Evolutionary conservation across 148 eudicot species (phyloP), one percentile per base, ranked within the genome.

Genomic region (Rhododendron vialii): DNA sequence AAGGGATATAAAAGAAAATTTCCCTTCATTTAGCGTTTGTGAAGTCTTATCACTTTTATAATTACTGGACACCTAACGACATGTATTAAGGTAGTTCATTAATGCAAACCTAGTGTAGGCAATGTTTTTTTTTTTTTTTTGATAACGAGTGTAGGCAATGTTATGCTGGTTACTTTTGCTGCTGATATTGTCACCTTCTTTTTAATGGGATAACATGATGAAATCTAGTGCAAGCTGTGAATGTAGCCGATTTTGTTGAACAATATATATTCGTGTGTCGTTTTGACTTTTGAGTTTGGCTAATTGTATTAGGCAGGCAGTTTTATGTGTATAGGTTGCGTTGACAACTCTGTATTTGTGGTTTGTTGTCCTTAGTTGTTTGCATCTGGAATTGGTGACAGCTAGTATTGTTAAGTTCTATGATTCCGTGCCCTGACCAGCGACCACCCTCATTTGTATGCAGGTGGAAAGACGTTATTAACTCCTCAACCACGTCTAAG

Each of bases 401-500:
- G 82, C n/a, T 71, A 30, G 38, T 71, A 33, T 28, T 30, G 76
- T 71, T 20, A 71, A 71, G 76, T 71, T 30, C 41, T 4, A 11
- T 69, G 75, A 69, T 69, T 69, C 38, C 14, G 3, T 0, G 0
- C 38, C 41, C 76, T 71, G 76, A 71, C 76, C 38, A 30, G 38
- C 33, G 76, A 33, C 38, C 76, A 33, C 24, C 26, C 7, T 43
- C 26, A 22, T 33, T 28, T 22, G 53, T 84, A 74, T 86, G 82
- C 90, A 96, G 99, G 88, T 83, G 98, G 93, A 65, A 96, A 96
- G 91, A 92, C 90, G 87, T 89, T 96, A 48, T 88, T 96, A 84
- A 96, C 98, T 83, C 99, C 99, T 24, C 99, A 96, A 86, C 99
- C 99, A n/a, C 99, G 98, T 83, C 87, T 96, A 77, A 92, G 99